These are phyloP conservation scores for Pueraria montana DNA, from an alignment of 306 rosid genomes.

Conservation along the genomic window DNA sequence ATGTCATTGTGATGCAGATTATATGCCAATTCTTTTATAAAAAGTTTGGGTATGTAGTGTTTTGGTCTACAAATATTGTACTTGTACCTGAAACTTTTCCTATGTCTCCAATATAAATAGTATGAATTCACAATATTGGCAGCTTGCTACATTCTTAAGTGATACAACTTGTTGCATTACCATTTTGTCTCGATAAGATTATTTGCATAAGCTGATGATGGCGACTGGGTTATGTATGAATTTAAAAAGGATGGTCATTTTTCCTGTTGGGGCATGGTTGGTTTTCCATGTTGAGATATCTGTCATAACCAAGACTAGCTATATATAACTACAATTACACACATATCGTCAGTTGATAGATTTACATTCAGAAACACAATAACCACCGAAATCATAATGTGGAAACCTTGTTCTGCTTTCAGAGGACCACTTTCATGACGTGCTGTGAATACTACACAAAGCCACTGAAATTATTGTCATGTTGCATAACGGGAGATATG, in stretches of 20 bases:
- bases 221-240: background rate
- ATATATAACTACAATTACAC: too few relatives aligned
- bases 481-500: too few relatives aligned
- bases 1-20: background rate
- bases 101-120: background rate
- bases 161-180: background rate
- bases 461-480: too few relatives aligned
- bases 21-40: constrained; percentile 31
- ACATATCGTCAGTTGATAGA: too few relatives aligned
- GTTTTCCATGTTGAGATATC: background rate
- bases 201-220: background rate
- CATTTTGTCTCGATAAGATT: background rate
- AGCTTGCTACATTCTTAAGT: background rate
- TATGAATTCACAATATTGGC: background rate
- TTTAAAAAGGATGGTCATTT: background rate
- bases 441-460: too few relatives aligned
- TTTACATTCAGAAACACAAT: too few relatives aligned
- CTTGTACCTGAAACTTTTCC: background rate
- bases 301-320: too few relatives aligned
- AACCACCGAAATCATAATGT: too few relatives aligned
- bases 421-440: too few relatives aligned
- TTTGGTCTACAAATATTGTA: constrained; percentile 22
- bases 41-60: background rate
- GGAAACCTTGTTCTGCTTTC: too few relatives aligned
- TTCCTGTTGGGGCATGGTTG: background rate